phyloP scores from a whole-genome alignment of 2,329 filamentous ascomycete species.

The Aspergillus neoniger region DNA sequence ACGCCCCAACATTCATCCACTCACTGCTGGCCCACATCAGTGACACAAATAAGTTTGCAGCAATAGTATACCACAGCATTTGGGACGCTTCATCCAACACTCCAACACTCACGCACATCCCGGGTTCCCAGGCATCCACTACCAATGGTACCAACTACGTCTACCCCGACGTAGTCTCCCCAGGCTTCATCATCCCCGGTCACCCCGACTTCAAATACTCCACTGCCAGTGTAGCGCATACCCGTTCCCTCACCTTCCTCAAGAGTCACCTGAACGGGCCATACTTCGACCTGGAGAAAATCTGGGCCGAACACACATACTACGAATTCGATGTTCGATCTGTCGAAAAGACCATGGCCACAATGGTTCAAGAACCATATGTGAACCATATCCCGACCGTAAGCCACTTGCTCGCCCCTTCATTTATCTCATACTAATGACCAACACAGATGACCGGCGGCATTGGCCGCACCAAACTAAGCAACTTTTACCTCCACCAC shows the following conservation, averaged over 20 bases:
- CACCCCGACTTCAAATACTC: constrained; percentile 54
- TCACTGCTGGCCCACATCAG: constrained; percentile 12
- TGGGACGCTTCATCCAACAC: constrained; percentile 15
- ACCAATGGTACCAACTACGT: constrained; percentile 31
- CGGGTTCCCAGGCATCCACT: neutral
- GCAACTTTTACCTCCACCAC: constrained; percentile 69
- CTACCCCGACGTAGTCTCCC: constrained; percentile 50
- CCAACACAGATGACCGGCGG: constrained; percentile 59
- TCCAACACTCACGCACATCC: constrained; percentile 23
- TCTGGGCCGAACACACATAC: constrained; percentile 77
- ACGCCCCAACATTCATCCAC: constrained; percentile 17
- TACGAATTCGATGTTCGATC: constrained; percentile 70
- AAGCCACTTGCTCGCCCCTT: constrained; percentile 26
- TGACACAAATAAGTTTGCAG: constrained; percentile 6
- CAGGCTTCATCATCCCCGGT: constrained; percentile 54
- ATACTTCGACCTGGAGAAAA: constrained; percentile 70
- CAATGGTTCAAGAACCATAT: constrained; percentile 77
- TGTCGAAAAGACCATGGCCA: constrained; percentile 74
- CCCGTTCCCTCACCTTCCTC: constrained; percentile 64
- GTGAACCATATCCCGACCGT: constrained; percentile 75
- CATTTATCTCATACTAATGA: neutral
- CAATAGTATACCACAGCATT: constrained; percentile 22
- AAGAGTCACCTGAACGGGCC: constrained; percentile 66
- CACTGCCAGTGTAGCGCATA: constrained; percentile 64
- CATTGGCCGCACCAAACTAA: constrained; percentile 63